phyloP scores from a whole-genome alignment of 1,284 basidiomycete genomes.

The Rhodotorula sp. region DNA sequence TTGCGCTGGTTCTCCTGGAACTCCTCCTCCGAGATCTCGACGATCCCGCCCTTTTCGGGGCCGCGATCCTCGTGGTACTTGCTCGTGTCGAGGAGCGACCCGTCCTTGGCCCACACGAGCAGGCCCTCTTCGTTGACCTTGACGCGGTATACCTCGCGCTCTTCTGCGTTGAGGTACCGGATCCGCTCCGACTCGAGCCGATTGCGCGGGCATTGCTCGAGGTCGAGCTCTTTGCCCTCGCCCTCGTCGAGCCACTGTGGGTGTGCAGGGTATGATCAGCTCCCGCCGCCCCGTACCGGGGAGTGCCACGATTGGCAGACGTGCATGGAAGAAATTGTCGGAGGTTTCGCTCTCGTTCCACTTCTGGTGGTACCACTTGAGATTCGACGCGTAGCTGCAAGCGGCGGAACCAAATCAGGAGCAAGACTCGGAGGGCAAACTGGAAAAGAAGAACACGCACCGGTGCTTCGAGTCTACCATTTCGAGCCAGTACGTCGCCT shows the following conservation, averaged over 20 bases:
- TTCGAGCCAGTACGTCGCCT: slow-evolving; percentile 36
- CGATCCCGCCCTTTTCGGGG: slow-evolving; percentile 48
- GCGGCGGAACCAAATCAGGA: neutral
- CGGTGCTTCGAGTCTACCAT: slow-evolving; percentile 63
- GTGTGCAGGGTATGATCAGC: neutral
- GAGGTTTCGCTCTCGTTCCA: slow-evolving; percentile 65
- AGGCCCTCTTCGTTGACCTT: slow-evolving; percentile 63
- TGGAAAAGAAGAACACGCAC: neutral
- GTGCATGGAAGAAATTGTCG: slow-evolving; percentile 74
- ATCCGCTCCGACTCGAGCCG: slow-evolving; percentile 65
- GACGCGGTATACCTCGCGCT: slow-evolving; percentile 70
- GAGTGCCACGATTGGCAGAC: slow-evolving; percentile 14
- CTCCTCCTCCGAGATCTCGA: slow-evolving; percentile 43
- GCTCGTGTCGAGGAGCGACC: slow-evolving; percentile 56
- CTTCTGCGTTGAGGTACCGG: slow-evolving; percentile 64
- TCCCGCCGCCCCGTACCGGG: neutral
- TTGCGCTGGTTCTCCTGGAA: slow-evolving; percentile 21
- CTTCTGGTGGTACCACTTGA: slow-evolving; percentile 61
- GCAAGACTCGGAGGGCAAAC: neutral
- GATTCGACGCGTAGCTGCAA: slow-evolving; percentile 60
- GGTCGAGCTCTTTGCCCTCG: slow-evolving; percentile 63
- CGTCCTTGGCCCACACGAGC: slow-evolving; percentile 68
- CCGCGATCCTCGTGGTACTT: slow-evolving; percentile 41
- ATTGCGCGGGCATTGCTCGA: slow-evolving; percentile 66
- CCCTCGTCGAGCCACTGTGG: slow-evolving; percentile 66